A percentile compares a stretch with the other conserved stretches of the same genome.
These are phyloP conservation scores for Fraxinus baroniana DNA, from an alignment of 305 asterid genomes.

Conservation along the genomic window DNA sequence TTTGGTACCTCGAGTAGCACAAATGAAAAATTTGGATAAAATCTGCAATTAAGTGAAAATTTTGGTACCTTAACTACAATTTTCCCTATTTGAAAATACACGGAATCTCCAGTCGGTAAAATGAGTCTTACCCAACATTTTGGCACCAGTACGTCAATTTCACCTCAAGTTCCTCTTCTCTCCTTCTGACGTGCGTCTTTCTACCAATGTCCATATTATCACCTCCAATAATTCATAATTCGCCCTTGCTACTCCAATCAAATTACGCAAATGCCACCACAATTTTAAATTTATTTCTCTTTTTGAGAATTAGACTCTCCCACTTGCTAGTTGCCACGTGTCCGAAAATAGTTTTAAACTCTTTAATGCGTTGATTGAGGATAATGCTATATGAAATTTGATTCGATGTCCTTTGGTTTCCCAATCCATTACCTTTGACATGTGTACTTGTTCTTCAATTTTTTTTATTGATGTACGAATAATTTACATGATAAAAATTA, in stretches of 20 bases:
- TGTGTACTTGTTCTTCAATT: neutral
- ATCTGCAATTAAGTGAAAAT: too few species aligned
- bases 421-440: neutral
- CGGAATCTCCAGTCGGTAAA: too few species aligned
- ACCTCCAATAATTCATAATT: neutral
- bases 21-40: too few species aligned
- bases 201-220: neutral
- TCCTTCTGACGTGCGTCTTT: constrained; percentile 4
- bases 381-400: neutral
- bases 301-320: neutral
- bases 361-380: neutral
- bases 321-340: neutral
- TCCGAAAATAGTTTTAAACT: neutral
- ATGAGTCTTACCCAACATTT: neutral
- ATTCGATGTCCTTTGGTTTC: neutral
- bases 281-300: neutral
- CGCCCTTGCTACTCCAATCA: neutral
- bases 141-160: neutral
- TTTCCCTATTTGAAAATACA: too few species aligned
- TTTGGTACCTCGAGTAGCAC: too few species aligned
- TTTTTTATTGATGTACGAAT: neutral
- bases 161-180: constrained; percentile 13
- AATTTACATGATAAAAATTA: neutral
- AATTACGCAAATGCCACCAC: neutral
- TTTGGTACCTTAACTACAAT: too few species aligned